phyloP scores from a whole-genome alignment of 2,329 filamentous ascomycete genomes.

The Ophioceras dolichostomum region DNA sequence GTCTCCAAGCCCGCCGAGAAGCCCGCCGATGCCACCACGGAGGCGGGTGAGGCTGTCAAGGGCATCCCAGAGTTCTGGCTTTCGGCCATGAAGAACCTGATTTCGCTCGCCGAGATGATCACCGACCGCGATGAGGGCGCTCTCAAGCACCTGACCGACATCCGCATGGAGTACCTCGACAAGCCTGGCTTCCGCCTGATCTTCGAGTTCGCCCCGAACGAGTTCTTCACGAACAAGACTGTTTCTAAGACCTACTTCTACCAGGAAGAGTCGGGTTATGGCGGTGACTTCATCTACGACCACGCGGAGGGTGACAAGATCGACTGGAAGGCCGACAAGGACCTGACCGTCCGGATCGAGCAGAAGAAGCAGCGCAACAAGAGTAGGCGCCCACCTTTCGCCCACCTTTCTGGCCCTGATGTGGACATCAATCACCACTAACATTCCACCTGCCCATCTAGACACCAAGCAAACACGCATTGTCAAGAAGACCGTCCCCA shows the following conservation, averaged over 20 bases:
- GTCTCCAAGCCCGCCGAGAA: constrained; percentile 46
- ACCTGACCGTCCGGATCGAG: constrained; percentile 88
- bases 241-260: constrained; percentile 99
- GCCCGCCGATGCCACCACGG: constrained; percentile 31
- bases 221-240: constrained; percentile 94
- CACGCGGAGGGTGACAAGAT: constrained; percentile 98
- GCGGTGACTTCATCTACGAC: constrained; percentile 98
- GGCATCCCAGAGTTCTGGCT: constrained; percentile 99
- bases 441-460: too few relatives aligned
- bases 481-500: constrained; percentile 97
- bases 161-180: constrained; percentile 99
- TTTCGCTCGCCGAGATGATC: constrained; percentile 95
- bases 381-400: too few relatives aligned
- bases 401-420: neutral
- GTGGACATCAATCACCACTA: neutral
- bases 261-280: constrained; percentile 96
- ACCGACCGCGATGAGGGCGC: constrained; percentile 94
- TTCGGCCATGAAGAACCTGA: constrained; percentile 99
- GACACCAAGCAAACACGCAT: constrained; percentile 98
- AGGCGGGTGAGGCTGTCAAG: constrained; percentile 39
- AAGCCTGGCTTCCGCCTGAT: constrained; percentile 96
- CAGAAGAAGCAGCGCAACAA: constrained; percentile 99
- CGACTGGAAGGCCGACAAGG: constrained; percentile 90
- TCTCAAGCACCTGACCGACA: constrained; percentile 78
- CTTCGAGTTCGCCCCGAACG: constrained; percentile 92